A percentile compares a stretch with the other conserved stretches of the same genome.
phyloP scores from a whole-genome alignment of 805 yeast genomes.

The Yarrowia sp. region DNA sequence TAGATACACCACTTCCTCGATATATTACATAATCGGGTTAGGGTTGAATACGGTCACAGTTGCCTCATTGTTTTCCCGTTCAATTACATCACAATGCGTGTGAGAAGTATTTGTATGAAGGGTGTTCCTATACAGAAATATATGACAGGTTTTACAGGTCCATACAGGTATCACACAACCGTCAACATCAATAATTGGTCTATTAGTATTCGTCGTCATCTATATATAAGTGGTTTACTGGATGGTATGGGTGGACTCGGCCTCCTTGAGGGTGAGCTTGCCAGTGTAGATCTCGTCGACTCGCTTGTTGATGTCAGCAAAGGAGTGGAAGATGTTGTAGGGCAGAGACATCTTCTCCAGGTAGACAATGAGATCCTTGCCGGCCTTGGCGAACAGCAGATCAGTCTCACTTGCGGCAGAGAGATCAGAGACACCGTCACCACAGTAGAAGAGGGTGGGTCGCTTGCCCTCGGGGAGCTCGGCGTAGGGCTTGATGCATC shows the following conservation, averaged over 20 bases:
- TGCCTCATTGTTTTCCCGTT: no score
- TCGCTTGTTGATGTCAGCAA: conserved; percentile 72
- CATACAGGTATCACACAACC: no score
- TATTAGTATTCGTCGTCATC: conserved; percentile 19
- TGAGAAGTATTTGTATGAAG: not conserved
- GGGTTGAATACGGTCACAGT: no score
- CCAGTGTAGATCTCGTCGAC: conserved; percentile 63
- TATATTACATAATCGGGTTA: no score
- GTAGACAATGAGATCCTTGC: conserved; percentile 85
- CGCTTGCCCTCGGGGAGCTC: conserved; percentile 51
- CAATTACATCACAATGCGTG: not conserved
- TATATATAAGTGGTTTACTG: conserved; percentile 6
- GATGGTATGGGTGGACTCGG: conserved; percentile 15
- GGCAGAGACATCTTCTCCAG: conserved; percentile 84
- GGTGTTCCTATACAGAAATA: not conserved
- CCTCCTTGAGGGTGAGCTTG: conserved; percentile 45
- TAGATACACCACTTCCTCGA: no score
- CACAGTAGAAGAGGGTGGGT: conserved; percentile 87
- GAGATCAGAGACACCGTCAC: conserved; percentile 96
- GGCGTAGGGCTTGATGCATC: conserved; percentile 65
- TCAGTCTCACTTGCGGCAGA: conserved; percentile 96
- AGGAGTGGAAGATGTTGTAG: conserved; percentile 80
- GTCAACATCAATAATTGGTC: not conserved
- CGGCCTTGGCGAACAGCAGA: conserved; percentile 89
- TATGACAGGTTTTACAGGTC: no score